Evolutionary conservation across 768 basidiomycete genomes (phyloP), one percentile per base, ranked within the genome.

Genomic region (Udeniomyces megalosporus): DNA sequence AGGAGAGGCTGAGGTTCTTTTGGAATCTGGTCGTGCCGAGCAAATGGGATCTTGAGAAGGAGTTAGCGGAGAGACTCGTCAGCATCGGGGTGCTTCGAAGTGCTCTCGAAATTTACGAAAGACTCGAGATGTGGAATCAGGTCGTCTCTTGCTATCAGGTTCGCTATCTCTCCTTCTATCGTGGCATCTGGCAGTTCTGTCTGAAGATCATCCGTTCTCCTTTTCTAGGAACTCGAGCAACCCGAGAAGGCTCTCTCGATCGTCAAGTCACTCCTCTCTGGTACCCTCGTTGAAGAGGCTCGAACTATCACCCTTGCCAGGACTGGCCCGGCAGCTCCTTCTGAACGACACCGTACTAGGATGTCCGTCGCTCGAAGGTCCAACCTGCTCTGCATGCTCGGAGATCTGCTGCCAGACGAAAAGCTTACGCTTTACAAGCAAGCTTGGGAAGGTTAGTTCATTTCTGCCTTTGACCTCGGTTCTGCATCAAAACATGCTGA

Each of bases 41-140:
- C 67, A 84, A 82, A 68, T 99, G 95, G 95, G 87, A 88, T 69
- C 80, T 96, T 77, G 88, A 96, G 71, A 79, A 80, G 46, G 95
- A 99, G 73, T 79, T 99, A 26, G 95, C 90, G 1, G 73, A 79
- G 67, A 81, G 88, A 58, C 91, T 85, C 75, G 76, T 91, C 67
- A 79, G 81, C 49, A 77, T 97, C 53, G 95, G 95, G 17, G 89
- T 93, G 60, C 78, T 86, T 63, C 84, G 84, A 67, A 90, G 87
- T 4, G 92, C 95, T 0, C 76, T 97, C 53, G 92, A 86, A 72
- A 92, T 96, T 60, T 97, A 90, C 70, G 85, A 89, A 74, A 80
- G 88, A 38, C 77, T 96, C 64, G 91, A 97, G 75, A 90, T 96
- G 90, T 99, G 92, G 92, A 95, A 95, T 75, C 88, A 96, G 66